Conservation (phyloP, 1,284 basidiomycete species). For the Hemileia vastatrix region DNA sequence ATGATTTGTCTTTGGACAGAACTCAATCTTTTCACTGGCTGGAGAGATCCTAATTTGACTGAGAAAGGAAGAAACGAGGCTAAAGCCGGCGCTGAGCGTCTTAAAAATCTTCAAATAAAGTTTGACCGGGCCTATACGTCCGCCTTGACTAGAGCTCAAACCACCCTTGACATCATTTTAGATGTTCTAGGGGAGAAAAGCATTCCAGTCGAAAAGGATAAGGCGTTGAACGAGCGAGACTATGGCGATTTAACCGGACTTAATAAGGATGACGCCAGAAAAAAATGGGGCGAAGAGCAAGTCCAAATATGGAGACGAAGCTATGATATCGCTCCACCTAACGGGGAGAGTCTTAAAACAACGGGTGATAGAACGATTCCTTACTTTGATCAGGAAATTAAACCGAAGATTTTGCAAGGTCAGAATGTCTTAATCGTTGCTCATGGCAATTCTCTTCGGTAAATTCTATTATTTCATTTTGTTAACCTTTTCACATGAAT, state of each 20-base stretch:
- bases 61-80: conserved; percentile 34
- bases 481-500: background rate
- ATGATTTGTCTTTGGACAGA: background rate
- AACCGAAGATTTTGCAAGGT: conserved; percentile 43
- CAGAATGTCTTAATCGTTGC: conserved; percentile 47
- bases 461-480: conserved; percentile 2
- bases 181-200: conserved; percentile 46
- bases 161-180: conserved; percentile 46
- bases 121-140: conserved; percentile 47
- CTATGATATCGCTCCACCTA: conserved; percentile 47
- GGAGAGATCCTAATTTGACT: conserved; percentile 23
- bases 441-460: conserved; percentile 47
- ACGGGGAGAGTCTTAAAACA: conserved; percentile 47
- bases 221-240: conserved; percentile 48
- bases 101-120: conserved; percentile 33
- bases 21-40: conserved; percentile 29
- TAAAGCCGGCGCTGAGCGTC: conserved; percentile 30
- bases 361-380: conserved; percentile 47
- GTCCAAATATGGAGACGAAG: conserved; percentile 46
- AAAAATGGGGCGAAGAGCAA: conserved; percentile 48
- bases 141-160: conserved; percentile 46
- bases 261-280: conserved; percentile 39
- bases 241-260: conserved; percentile 33
- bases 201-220: conserved; percentile 43
- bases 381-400: conserved; percentile 46